Base-by-base conservation (phyloP, 305 asterid genomes). In the Fraxinus sp. region DNA sequence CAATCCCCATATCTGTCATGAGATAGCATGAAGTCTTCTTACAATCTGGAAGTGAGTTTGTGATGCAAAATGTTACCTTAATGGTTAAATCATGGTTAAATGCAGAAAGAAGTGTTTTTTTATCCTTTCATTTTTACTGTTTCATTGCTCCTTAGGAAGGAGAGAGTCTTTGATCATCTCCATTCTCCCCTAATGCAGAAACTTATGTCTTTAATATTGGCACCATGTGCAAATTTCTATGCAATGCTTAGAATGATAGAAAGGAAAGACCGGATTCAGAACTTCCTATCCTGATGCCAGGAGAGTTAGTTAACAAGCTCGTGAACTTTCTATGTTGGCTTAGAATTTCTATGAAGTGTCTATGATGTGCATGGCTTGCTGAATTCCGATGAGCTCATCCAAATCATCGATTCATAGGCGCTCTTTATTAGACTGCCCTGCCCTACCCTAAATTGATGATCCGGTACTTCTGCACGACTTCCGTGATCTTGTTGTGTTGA, bases 351-450 rank as follows among this genome's bases (percentile, higher is more conserved):
- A 8, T 14, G 16, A 10, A 44, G 30, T 26, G 14, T 32, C 44
- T 30, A 74, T 44, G 62, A 24, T 81, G 74, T 52, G 20, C 80
- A 74, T 66, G 72, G 72, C 72, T 68, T 79, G 24, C 55, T 80
- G 26, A 78, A 46, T 59, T 57, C 30, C 33, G 7, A 4, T 2
- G 30, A 76, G 13, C 20, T n/a, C 22, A 46, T 57, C 83, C 73
- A 76, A 71, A 46, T n/a, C 71, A n/a, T 20, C 52, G 16, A 33
- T 55, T 3, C 44, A 0, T 62, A 71, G 3, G 41, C 10, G 3
- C 35, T 77, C 57, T 44, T 78, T 66, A 52, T 76, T 78, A 46
- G 44, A 74, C 18, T 73, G 66, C 76, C 78, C 59, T 26, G 49
- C 41, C 11, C 39, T 36, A 5, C 39, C 76, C 26, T 76, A 26